Evolutionary conservation across 805 yeast genomes (phyloP), one percentile per base, ranked within the genome.

Genomic region (Pichia heedii): DNA sequence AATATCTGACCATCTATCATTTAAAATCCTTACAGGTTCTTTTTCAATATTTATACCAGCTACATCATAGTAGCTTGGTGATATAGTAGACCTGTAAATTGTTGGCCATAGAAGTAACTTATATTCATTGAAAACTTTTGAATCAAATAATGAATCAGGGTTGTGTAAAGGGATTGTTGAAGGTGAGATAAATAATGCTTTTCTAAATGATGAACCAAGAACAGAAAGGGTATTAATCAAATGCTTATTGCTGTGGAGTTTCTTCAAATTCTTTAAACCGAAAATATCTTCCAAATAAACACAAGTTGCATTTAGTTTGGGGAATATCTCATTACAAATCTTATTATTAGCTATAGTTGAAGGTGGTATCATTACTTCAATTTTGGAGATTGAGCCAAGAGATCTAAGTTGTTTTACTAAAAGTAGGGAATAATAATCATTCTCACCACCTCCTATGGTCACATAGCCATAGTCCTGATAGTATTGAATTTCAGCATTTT

Each of bases 51-150:
- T 50, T n/a, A 77, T 65, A 2, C 77, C 84, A 0, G 85, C 85
- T 50, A 86, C 77, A 21, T 76, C 73, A 59, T 82, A 86, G 54
- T 73, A 81, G 32, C 65, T 63, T 6, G 95, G 95, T 1, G 84
- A 74, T 1, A 88, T 84, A 4, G 89, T 78, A 50, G 95, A 71
- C 60, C 81, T 75, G 95, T 95, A 86, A 60, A 79, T 85, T 61
- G 86, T 95, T 1, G 95, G 93, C 90, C 94, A 86, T 22, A 77
- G 57, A 22, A 79, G 62, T 56, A 76, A 61, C 44, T 80, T 76
- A 45, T 67, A 63, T 13, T 69, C 58, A 16, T 53, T 49, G 61
- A 73, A 85, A 1, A 84, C 79, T 36, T 77, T 76, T 13, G 71
- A 60, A 5, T 62, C 63, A 56, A 86, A 82, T 20, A 84, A 56